These are phyloP conservation scores for Fusarium siculi DNA, from an alignment of 2,329 filamentous ascomycete species.

Conservation along the genomic window DNA sequence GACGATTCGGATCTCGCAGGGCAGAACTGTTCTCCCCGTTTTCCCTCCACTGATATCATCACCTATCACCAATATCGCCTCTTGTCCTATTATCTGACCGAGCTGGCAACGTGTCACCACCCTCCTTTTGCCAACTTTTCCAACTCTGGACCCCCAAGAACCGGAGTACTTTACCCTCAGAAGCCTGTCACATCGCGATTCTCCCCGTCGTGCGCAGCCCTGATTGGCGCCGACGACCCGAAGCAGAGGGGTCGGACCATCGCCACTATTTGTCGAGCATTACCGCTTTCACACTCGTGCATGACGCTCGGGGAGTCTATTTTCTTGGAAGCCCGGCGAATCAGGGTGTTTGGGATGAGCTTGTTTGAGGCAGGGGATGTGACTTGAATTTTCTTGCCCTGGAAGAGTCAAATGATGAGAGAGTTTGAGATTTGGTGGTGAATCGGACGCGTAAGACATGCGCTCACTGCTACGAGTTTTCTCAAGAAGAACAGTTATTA, in stretches of 20 bases:
- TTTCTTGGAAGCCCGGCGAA: constrained; percentile 31
- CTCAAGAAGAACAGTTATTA: background rate
- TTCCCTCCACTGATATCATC: background rate
- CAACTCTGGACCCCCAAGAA: constrained; percentile 5
- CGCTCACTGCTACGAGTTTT: fast-evolving
- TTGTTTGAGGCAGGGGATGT: constrained; percentile 22
- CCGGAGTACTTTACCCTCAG: background rate
- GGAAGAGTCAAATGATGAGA: background rate
- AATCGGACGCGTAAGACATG: background rate
- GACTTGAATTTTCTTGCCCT: background rate
- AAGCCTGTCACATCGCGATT: constrained; percentile 27
- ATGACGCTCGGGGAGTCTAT: constrained; percentile 32
- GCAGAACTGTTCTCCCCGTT: constrained; percentile 16
- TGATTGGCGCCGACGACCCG: constrained; percentile 40
- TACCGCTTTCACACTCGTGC: constrained; percentile 36
- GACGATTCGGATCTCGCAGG: constrained; percentile 36
- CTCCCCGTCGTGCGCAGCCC: constrained; percentile 4
- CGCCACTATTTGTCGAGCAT: constrained; percentile 34
- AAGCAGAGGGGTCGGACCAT: constrained; percentile 34
- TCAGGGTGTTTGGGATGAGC: constrained; percentile 15
- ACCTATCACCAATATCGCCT: background rate
- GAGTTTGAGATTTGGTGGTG: background rate
- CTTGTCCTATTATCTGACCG: background rate
- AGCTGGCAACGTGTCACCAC: background rate
- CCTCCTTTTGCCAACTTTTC: background rate